Conservation (phyloP, 2,329 filamentous ascomycete genomes). For the Domatiomyces catenatus region DNA sequence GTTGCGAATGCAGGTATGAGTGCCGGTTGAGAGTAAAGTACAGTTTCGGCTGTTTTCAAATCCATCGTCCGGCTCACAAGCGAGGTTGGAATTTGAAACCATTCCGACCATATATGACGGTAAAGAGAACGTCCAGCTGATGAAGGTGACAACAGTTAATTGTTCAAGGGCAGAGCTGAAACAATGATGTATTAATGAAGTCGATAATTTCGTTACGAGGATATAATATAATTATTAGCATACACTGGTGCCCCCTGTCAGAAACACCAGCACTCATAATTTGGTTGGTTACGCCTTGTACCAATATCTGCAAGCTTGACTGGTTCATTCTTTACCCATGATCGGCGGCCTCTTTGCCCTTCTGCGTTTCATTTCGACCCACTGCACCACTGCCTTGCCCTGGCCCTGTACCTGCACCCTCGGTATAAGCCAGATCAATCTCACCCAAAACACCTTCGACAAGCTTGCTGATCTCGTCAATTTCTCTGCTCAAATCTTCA, state of each 20-base stretch:
- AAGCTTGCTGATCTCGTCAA: conserved; percentile 49
- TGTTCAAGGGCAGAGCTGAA: neutral
- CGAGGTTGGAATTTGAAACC: neutral
- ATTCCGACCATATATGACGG: too few species aligned
- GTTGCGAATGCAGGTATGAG: conserved; percentile 7
- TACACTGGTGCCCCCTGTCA: neutral
- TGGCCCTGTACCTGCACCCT: conserved; percentile 3
- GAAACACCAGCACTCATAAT: too few species aligned
- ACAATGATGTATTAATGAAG: too few species aligned
- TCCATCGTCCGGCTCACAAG: neutral
- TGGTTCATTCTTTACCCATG: neutral
- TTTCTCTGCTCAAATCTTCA: conserved; percentile 68
- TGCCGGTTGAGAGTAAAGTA: neutral
- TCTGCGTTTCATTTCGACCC: conserved; percentile 2
- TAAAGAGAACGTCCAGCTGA: neutral
- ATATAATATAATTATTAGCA: neutral
- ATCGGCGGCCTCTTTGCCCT: neutral
- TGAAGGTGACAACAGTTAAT: neutral
- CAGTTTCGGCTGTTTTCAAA: neutral
- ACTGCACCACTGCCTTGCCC: conserved; percentile 12
- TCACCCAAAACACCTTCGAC: conserved; percentile 47
- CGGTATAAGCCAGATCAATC: conserved; percentile 37
- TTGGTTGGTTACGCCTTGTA: too few species aligned
- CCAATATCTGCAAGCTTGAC: neutral
- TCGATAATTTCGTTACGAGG: neutral